A percentile compares a stretch with the other conserved stretches of the same genome.
These are phyloP conservation scores for Copromyces sp. DNA, from an alignment of 495 filamentous ascomycete species.

Conservation along the genomic window DNA sequence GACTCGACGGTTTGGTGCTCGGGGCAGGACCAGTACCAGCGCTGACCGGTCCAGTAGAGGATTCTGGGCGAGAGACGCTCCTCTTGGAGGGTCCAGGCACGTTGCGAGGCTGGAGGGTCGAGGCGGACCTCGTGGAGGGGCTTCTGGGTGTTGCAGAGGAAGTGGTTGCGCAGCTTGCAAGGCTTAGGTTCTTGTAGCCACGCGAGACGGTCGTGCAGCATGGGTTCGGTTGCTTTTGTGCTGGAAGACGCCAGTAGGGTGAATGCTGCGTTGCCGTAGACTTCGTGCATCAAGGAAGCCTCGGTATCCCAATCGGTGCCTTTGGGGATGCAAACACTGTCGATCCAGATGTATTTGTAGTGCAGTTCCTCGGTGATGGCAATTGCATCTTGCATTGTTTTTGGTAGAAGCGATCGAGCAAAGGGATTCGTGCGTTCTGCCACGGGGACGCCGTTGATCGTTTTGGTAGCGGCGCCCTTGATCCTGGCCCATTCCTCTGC, in stretches of 20 bases:
- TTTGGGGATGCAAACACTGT: slow-evolving; percentile 25
- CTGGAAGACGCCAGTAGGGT: slow-evolving; percentile 22
- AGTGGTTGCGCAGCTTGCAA: slow-evolving; percentile 17
- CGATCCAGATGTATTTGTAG: slow-evolving; percentile 21
- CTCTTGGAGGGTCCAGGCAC: slow-evolving; percentile 25
- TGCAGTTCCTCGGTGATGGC: slow-evolving; percentile 11
- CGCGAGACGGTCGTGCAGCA: slow-evolving; percentile 14
- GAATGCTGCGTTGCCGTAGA: slow-evolving; percentile 25
- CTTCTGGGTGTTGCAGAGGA: slow-evolving; percentile 14
- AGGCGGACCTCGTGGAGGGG: slow-evolving; percentile 15
- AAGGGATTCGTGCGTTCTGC: slow-evolving; percentile 17
- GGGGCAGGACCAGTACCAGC: slow-evolving; percentile 25
- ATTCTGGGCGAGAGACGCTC: slow-evolving; percentile 23
- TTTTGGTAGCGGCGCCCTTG: slow-evolving; percentile 20
- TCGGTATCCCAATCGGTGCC: slow-evolving; percentile 26
- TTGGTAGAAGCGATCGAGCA: slow-evolving; percentile 6
- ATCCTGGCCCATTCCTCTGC: slow-evolving; percentile 21
- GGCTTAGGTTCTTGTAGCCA: slow-evolving; percentile 18
- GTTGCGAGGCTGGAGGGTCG: slow-evolving; percentile 16
- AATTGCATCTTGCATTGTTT: slow-evolving; percentile 24
- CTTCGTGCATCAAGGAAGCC: slow-evolving; percentile 22
- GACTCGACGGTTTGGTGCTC: slow-evolving; percentile 17
- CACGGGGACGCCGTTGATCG: slow-evolving; percentile 15
- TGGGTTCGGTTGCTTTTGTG: slow-evolving; percentile 20
- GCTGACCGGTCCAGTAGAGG: slow-evolving; percentile 22